Percentiles rank a stretch among this genome's conserved stretches.
Conservation (phyloP, 164 flowering plant genomes). For the Echeveria elegans region DNA sequence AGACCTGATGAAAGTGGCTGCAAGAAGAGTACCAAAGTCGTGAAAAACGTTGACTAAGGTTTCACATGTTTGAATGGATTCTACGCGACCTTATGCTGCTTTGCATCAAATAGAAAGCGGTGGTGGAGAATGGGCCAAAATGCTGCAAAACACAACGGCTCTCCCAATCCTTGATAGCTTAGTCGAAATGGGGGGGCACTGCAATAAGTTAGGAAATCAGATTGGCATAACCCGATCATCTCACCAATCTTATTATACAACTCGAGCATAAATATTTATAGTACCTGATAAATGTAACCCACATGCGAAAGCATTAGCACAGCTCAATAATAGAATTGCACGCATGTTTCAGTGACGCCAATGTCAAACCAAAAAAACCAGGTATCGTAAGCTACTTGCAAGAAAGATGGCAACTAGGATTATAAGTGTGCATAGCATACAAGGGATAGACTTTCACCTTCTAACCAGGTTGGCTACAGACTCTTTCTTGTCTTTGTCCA, state of each 20-base stretch:
- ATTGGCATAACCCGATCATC: background rate
- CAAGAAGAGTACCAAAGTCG: constrained; percentile 74
- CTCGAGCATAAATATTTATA: background rate
- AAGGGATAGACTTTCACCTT: constrained; percentile 34
- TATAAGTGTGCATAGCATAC: background rate
- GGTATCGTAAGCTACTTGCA: background rate
- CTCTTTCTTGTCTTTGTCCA: constrained; percentile 82
- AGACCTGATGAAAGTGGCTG: constrained; percentile 95
- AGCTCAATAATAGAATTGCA: constrained; percentile 41
- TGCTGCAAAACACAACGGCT: constrained; percentile 88
- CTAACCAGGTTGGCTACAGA: constrained; percentile 80
- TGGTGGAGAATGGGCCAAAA: constrained; percentile 88
- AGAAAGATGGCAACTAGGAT: background rate
- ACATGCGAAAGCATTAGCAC: constrained; percentile 62
- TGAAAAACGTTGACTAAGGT: background rate
- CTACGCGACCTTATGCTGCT: constrained; percentile 36
- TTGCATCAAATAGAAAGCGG: constrained; percentile 74
- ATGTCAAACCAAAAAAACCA: constrained; percentile 60
- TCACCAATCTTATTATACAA: background rate
- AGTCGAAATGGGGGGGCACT: constrained; percentile 94
- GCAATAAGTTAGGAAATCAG: constrained; percentile 9
- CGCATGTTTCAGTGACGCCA: constrained; percentile 45
- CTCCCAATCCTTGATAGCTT: constrained; percentile 86
- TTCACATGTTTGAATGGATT: constrained; percentile 3
- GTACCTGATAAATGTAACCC: constrained; percentile 92